phyloP scores from a whole-genome alignment of 139 green algal genomes.

The Penium margaritaceum region DNA sequence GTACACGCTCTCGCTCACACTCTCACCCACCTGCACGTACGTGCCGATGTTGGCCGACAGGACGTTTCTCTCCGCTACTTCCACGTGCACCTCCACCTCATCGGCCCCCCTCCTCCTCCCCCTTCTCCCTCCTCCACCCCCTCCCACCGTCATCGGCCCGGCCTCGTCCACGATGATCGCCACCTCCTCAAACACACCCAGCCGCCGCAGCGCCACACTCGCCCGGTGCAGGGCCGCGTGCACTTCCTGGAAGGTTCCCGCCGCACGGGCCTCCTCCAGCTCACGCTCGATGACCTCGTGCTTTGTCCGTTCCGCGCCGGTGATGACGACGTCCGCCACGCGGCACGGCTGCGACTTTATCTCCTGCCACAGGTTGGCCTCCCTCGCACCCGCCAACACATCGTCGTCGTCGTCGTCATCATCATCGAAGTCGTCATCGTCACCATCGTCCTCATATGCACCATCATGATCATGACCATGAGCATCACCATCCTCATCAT shows the following conservation, averaged over 20 bases:
- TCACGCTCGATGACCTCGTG: constrained; percentile 10
- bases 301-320: constrained; percentile 27
- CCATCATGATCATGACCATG: too few species aligned
- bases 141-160: constrained; percentile 17
- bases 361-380: too few species aligned
- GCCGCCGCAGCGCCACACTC: not conserved
- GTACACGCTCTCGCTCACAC: too few species aligned
- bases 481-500: too few species aligned
- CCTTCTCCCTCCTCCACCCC: constrained; percentile 26
- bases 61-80: constrained; percentile 26
- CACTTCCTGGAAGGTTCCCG: constrained; percentile 27
- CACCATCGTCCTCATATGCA: too few species aligned
- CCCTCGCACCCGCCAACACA: too few species aligned
- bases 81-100: constrained; percentile 21
- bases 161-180: constrained; percentile 16
- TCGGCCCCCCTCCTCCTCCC: too few species aligned
- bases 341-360: constrained; percentile 22
- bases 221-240: constrained; percentile 3
- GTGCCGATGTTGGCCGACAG: constrained; percentile 4
- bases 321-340: constrained; percentile 30
- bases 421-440: too few species aligned
- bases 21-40: constrained; percentile 37
- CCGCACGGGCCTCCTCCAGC: constrained; percentile 6
- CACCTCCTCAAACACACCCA: constrained; percentile 37
- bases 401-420: too few species aligned